Percentiles rank a stretch among this genome's conserved stretches.
These are phyloP conservation scores for Penicillium lagena DNA, from an alignment of 495 filamentous ascomycete genomes.

Conservation along the genomic window DNA sequence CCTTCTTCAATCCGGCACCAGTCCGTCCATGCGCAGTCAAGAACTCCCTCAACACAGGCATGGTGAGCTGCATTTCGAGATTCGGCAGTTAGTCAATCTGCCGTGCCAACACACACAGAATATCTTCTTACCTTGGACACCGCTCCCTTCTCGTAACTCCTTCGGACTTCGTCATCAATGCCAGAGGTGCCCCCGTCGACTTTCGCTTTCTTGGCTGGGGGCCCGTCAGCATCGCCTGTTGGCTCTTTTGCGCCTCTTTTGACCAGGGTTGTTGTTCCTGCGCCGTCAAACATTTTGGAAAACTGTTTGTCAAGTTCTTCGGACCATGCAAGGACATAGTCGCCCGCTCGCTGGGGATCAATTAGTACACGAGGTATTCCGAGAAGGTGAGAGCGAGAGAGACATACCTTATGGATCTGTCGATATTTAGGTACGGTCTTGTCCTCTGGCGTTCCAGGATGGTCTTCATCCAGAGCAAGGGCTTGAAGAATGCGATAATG, in stretches of 20 bases:
- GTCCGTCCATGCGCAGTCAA: constrained; percentile 55
- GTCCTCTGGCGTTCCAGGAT: constrained; percentile 75
- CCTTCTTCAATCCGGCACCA: constrained; percentile 61
- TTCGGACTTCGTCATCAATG: constrained; percentile 53
- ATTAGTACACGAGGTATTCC: constrained; percentile 3
- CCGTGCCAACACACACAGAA: background rate
- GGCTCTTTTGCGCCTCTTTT: constrained; percentile 40
- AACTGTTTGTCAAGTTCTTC: constrained; percentile 52
- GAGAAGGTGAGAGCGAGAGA: background rate
- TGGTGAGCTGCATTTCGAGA: constrained; percentile 45
- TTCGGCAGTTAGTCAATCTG: background rate
- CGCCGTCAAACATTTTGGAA: constrained; percentile 32
- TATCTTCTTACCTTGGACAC: constrained; percentile 48
- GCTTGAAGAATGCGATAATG: constrained; percentile 94
- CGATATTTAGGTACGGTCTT: constrained; percentile 76
- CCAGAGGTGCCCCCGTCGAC: constrained; percentile 31
- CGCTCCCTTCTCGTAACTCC: constrained; percentile 49
- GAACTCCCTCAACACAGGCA: constrained; percentile 64
- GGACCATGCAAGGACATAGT: constrained; percentile 71
- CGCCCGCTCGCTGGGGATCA: constrained; percentile 54
- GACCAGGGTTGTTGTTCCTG: constrained; percentile 29
- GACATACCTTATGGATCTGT: constrained; percentile 69
- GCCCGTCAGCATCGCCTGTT: constrained; percentile 11
- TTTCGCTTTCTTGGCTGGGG: constrained; percentile 46
- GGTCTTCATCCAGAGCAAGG: constrained; percentile 84